phyloP scores from a whole-genome alignment of 2,329 filamentous ascomycete genomes.

The Pyricularia grisea region DNA sequence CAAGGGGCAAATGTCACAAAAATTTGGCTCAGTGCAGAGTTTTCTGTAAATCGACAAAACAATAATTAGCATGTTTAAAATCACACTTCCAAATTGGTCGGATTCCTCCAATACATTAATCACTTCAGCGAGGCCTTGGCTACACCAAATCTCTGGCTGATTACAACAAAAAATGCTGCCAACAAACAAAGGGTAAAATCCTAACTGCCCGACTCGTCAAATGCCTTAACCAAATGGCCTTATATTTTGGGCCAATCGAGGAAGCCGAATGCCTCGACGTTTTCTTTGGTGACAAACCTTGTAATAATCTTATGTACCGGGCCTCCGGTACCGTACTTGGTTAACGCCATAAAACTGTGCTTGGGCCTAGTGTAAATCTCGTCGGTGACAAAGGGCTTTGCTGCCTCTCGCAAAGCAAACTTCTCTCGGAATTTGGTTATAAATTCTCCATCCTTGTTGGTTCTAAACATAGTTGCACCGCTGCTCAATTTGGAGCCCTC shows the following conservation, averaged over 20 bases:
- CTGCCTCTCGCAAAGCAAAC: constrained; percentile 39
- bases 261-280: constrained; percentile 28
- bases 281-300: constrained; percentile 22
- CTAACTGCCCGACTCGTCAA: neutral
- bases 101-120: too few relatives aligned
- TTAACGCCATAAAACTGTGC: constrained; percentile 36
- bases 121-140: neutral
- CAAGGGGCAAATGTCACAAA: too few relatives aligned
- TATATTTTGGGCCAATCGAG: constrained; percentile 25
- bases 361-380: constrained; percentile 41
- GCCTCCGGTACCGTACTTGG: constrained; percentile 27
- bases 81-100: too few relatives aligned
- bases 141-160: constrained; percentile 31
- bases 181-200: constrained; percentile 26
- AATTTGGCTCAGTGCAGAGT: too few relatives aligned
- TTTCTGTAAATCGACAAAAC: too few relatives aligned
- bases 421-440: constrained; percentile 27
- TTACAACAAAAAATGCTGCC: constrained; percentile 31
- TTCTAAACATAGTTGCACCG: neutral
- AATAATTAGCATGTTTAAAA: too few relatives aligned
- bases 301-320: constrained; percentile 27
- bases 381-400: constrained; percentile 37
- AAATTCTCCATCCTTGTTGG: constrained; percentile 13
- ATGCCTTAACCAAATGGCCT: constrained; percentile 18
- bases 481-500: neutral